Percentiles rank a stretch among this genome's conserved stretches.
These are phyloP conservation scores for Phoenix roebelenii DNA, from an alignment of 176 grass and related monocot species.

Conservation along the genomic window DNA sequence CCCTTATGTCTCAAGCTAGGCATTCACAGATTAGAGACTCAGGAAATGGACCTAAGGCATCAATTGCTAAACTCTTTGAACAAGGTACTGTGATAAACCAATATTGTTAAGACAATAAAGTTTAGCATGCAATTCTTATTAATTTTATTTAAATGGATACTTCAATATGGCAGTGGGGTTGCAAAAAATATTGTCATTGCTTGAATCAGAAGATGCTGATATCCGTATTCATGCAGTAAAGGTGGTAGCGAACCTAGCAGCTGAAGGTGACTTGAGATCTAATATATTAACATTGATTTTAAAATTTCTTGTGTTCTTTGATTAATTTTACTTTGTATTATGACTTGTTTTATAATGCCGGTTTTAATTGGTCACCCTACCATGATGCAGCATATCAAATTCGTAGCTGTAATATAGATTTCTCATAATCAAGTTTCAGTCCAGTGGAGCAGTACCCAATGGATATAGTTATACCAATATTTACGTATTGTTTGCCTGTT, in stretches of 20 bases:
- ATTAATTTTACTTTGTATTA: conserved; percentile 22
- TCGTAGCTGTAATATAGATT: too few relatives aligned
- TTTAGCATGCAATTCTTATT: too few relatives aligned
- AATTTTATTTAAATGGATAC: conserved; percentile 4
- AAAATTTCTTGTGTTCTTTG: conserved; percentile 13
- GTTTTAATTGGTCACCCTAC: too few relatives aligned
- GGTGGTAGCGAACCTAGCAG: conserved; percentile 96
- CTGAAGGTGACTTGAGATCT: conserved; percentile 56
- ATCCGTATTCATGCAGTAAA: conserved; percentile 97
- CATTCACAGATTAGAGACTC: conserved; percentile 74
- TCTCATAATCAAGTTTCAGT: too few relatives aligned
- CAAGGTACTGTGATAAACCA: conserved; percentile 54
- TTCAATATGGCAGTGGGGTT: conserved; percentile 64
- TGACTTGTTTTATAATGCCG: too few relatives aligned
- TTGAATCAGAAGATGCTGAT: conserved; percentile 96
- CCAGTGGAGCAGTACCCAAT: too few relatives aligned
- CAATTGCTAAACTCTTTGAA: conserved; percentile 84
- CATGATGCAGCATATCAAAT: too few relatives aligned
- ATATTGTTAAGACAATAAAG: too few relatives aligned
- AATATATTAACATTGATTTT: conserved; percentile 13
- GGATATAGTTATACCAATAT: too few relatives aligned
- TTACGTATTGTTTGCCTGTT: too few relatives aligned
- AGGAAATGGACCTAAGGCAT: conserved; percentile 71
- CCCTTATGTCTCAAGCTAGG: conserved; percentile 71
- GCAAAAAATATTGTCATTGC: conserved; percentile 94